Evolutionary conservation across 805 yeast genomes (phyloP).

Genomic region (Nakazawaea peltata): DNA sequence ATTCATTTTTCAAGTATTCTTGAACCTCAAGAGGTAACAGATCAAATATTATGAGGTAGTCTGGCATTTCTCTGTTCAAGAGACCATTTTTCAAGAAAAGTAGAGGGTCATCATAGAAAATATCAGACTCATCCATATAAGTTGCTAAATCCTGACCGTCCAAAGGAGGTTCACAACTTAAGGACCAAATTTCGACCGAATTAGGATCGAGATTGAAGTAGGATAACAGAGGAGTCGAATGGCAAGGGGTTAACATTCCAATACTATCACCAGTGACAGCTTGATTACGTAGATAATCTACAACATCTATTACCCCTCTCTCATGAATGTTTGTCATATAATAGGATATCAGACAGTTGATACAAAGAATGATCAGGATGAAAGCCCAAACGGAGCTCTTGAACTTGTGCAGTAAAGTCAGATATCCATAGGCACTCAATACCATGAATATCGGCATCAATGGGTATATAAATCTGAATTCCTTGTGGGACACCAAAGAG

Average conservation of each 20-base stretch:
- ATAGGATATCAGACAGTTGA: constrained; percentile 13
- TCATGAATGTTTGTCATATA: constrained; percentile 66
- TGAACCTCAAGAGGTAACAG: constrained; percentile 41
- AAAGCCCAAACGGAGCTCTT: constrained; percentile 2
- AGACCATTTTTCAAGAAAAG: constrained; percentile 36
- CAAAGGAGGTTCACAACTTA: constrained; percentile 90
- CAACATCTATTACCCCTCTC: constrained; percentile 72
- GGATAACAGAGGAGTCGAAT: constrained; percentile 93
- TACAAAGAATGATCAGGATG: constrained; percentile 7
- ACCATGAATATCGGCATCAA: constrained; percentile 66
- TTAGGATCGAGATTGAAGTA: constrained; percentile 52
- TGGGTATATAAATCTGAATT: constrained; percentile 83
- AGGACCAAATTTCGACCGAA: constrained; percentile 53
- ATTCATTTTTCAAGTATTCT: constrained; percentile 26
- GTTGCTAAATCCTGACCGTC: constrained; percentile 26
- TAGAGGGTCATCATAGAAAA: constrained; percentile 61
- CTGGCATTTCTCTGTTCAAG: constrained; percentile 46
- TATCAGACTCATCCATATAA: constrained; percentile 85
- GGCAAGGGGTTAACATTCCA: constrained; percentile 92
- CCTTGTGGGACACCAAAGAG: constrained; percentile 76
- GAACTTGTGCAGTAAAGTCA: constrained; percentile 2
- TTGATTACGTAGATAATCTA: constrained; percentile 37
- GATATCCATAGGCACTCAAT: constrained; percentile 35
- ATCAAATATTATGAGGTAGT: constrained; percentile 66
- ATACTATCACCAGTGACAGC: constrained; percentile 42